Percentiles rank a stretch among this genome's conserved stretches.
phyloP scores from a whole-genome alignment of 2,329 filamentous ascomycete genomes.

The Bipolaris gigantea region DNA sequence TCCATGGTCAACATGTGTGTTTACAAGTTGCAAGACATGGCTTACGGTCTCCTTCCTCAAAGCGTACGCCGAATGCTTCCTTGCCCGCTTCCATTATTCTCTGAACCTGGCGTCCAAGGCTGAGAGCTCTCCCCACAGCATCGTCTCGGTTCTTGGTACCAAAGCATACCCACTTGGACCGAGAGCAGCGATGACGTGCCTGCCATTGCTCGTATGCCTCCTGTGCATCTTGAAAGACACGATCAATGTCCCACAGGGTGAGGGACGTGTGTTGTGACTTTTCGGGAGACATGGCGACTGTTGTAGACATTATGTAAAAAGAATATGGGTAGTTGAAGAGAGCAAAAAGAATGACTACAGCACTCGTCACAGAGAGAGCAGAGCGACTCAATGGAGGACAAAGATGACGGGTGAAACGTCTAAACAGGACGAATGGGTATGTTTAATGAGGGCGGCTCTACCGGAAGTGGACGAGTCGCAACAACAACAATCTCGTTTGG shows the following conservation, averaged over 20 bases:
- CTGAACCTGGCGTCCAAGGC: constrained; percentile 32
- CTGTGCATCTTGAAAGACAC: constrained; percentile 39
- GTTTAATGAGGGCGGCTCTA: constrained; percentile 9
- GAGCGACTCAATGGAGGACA: constrained; percentile 1
- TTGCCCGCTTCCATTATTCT: constrained; percentile 33
- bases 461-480: constrained; percentile 9
- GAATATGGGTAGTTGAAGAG: neutral
- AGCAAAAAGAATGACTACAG: neutral
- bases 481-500: constrained; percentile 12
- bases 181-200: constrained; percentile 22
- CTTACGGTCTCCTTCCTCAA: constrained; percentile 41
- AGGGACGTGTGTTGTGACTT: constrained; percentile 37
- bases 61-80: constrained; percentile 31
- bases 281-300: constrained; percentile 26
- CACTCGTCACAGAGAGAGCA: neutral
- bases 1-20: constrained; percentile 15
- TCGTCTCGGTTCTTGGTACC: constrained; percentile 30
- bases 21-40: neutral
- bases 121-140: constrained; percentile 30
- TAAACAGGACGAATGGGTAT: constrained; percentile 5
- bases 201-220: constrained; percentile 40
- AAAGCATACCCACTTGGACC: constrained; percentile 33
- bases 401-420: constrained; percentile 1
- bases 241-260: constrained; percentile 42
- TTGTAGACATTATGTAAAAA: constrained; percentile 14